These are phyloP conservation scores for Tremellales sp. DNA, from an alignment of 1,284 basidiomycete genomes.

Conservation along the genomic window DNA sequence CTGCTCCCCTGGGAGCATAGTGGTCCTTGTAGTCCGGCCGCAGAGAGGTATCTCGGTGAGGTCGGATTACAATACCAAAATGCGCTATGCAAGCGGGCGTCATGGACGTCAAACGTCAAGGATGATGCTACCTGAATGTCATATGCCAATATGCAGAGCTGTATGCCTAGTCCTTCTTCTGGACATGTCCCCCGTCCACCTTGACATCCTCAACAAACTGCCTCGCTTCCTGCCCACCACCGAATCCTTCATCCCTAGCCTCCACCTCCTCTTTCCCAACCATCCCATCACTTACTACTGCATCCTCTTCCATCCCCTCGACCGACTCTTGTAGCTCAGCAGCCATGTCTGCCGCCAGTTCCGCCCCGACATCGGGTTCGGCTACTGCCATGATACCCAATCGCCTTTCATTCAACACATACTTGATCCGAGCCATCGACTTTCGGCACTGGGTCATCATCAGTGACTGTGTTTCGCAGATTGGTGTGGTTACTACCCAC, in stretches of 20 bases:
- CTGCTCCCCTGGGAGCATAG: no score
- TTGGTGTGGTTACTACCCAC: constrained; percentile 23
- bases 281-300: constrained; percentile 10
- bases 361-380: constrained; percentile 39
- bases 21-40: no score
- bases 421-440: constrained; percentile 96
- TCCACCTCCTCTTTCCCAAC: constrained; percentile 39
- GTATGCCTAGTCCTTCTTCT: no score
- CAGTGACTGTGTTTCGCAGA: not conserved
- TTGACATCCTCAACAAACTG: constrained; percentile 35
- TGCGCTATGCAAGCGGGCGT: no score
- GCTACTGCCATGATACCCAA: constrained; percentile 67
- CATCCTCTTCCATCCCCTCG: constrained; percentile 7
- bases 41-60: no score
- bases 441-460: constrained; percentile 66
- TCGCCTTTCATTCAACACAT: constrained; percentile 85
- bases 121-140: no score
- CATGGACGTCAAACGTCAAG: no score
- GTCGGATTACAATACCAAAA: no score
- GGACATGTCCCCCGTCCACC: constrained; percentile 23
- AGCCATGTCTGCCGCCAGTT: constrained; percentile 19
- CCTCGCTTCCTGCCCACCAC: constrained; percentile 35
- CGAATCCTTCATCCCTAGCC: constrained; percentile 39
- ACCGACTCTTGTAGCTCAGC: constrained; percentile 13
- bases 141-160: no score